Conservation (phyloP, 495 filamentous ascomycete species). For the Lentithecium fluviatile region DNA sequence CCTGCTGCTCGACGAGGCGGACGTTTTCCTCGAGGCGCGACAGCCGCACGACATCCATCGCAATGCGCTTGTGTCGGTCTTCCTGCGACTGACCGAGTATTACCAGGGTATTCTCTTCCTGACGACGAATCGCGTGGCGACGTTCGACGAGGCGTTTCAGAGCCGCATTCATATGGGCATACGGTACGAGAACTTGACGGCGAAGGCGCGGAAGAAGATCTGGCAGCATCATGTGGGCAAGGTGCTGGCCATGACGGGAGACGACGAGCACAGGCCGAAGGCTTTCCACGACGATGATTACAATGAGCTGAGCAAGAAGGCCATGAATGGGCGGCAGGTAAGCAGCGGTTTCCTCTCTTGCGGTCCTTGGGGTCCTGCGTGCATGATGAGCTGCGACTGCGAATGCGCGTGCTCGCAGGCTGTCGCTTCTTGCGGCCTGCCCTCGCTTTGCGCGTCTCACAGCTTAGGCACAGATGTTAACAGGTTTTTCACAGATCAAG, state of each 20-base stretch:
- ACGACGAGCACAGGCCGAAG: conserved; percentile 49
- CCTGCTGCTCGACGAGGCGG: conserved; percentile 49
- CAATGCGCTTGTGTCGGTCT: conserved; percentile 49
- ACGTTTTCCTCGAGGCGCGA: conserved; percentile 50
- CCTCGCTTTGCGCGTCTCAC: no score
- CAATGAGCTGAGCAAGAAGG: conserved; percentile 63
- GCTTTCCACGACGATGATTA: conserved; percentile 69
- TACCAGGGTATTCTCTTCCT: conserved; percentile 81
- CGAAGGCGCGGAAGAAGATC: conserved; percentile 74
- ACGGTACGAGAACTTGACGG: conserved; percentile 73
- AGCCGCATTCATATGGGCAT: conserved; percentile 71
- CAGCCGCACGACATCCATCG: conserved; percentile 48
- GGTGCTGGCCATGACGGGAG: conserved; percentile 62
- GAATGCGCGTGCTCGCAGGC: no score
- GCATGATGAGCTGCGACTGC: no score
- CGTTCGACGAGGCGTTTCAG: conserved; percentile 68
- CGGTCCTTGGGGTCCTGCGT: conserved; percentile 11
- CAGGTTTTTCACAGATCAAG: conserved; percentile 66
- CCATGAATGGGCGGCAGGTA: conserved; percentile 84
- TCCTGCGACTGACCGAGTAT: conserved; percentile 57
- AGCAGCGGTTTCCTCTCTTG: conserved; percentile 22
- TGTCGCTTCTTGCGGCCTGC: no score
- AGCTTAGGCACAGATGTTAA: neutral
- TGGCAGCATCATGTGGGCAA: conserved; percentile 83
- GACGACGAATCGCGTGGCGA: conserved; percentile 77